Percentiles rank a stretch among this genome's conserved stretches.
These are phyloP conservation scores for Ophiocordyceps camponoti-floridani DNA, from an alignment of 2,329 filamentous ascomycete genomes.

Conservation along the genomic window DNA sequence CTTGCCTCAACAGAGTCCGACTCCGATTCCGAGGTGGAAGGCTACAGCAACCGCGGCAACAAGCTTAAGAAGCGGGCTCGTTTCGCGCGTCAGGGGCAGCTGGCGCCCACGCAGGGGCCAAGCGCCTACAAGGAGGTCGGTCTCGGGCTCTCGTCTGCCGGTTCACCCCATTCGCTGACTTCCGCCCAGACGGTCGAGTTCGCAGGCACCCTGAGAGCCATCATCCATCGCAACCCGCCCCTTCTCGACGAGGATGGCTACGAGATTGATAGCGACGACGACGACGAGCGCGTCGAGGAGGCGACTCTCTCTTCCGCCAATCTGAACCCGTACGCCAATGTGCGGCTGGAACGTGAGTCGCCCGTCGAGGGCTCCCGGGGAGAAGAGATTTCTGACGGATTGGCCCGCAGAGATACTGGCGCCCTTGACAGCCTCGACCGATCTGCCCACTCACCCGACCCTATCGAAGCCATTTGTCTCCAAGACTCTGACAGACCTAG, in stretches of 20 bases:
- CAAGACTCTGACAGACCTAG: constrained; percentile 53
- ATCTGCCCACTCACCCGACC: constrained; percentile 56
- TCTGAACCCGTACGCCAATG: constrained; percentile 55
- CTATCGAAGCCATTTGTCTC: constrained; percentile 59
- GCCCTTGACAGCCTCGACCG: constrained; percentile 56
- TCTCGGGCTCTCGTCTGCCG: constrained; percentile 1
- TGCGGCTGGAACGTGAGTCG: constrained; percentile 50
- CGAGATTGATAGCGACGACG: constrained; percentile 55
- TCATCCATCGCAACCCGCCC: constrained; percentile 56
- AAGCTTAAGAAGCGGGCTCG: constrained; percentile 62
- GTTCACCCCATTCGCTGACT: constrained; percentile 4
- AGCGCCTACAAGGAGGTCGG: constrained; percentile 55
- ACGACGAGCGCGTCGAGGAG: constrained; percentile 44
- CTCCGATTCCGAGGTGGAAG: constrained; percentile 54
- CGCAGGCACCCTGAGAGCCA: constrained; percentile 52
- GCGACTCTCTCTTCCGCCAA: constrained; percentile 46
- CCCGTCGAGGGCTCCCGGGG: not conserved
- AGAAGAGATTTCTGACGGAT: too few species aligned
- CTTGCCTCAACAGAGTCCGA: constrained; percentile 43
- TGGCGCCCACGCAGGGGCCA: constrained; percentile 47
- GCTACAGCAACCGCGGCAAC: constrained; percentile 56
- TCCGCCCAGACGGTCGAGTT: constrained; percentile 46
- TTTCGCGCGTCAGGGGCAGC: constrained; percentile 51
- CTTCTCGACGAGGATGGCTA: constrained; percentile 64
- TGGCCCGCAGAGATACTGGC: constrained; percentile 46